Evolutionary conservation across 768 basidiomycete genomes (phyloP), one percentile per base, ranked within the genome.

Genomic region (Boletus barrowsii): DNA sequence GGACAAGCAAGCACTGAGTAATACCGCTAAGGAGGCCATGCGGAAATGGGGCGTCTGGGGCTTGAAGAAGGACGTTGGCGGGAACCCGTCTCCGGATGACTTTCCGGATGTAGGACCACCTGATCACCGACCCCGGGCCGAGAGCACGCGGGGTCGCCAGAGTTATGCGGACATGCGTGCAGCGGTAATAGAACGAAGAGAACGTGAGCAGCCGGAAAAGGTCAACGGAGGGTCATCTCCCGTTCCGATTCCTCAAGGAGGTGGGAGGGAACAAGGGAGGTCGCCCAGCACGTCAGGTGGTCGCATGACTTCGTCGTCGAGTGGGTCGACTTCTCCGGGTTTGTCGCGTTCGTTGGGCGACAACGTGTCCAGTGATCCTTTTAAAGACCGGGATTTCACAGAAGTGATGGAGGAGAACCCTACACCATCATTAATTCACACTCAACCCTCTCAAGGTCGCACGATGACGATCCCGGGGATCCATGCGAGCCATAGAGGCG

Each of bases 21-120:
- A 89, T 61, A 83, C 88, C 0, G 90, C 93, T 13, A 89, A 87
- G 67, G 95, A 97, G 65, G 81, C 89, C 10, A 87, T 97, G 79
- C 84, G 87, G 55, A 96, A 96, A 67, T 96, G 93, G 93, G 86
- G 93, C 22, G 86, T 84, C 54, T 94, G 91, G 87, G 75, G 81
- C 13, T 63, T 84, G 68, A 83, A 79, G 72, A 86, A 82, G 68
- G 83, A 86, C 52, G 68, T 55, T 43, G 68, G 59, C 49, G 68
- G 58, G 43, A 59, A 62, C 41, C 43, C 54, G 33, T 51, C 60
- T 48, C 51, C 65, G 17, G 82, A 82, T 14, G 79, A 79, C 20
- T 55, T 71, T 37, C 66, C 75, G 15, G 80, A 82, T 45, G 67
- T 72, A 47, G 75, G 75, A 3, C 70, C 72, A 17, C 63, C 72